These are phyloP conservation scores for Xylariaceae sp. DNA, from an alignment of 2,329 filamentous ascomycete species.

Conservation along the genomic window DNA sequence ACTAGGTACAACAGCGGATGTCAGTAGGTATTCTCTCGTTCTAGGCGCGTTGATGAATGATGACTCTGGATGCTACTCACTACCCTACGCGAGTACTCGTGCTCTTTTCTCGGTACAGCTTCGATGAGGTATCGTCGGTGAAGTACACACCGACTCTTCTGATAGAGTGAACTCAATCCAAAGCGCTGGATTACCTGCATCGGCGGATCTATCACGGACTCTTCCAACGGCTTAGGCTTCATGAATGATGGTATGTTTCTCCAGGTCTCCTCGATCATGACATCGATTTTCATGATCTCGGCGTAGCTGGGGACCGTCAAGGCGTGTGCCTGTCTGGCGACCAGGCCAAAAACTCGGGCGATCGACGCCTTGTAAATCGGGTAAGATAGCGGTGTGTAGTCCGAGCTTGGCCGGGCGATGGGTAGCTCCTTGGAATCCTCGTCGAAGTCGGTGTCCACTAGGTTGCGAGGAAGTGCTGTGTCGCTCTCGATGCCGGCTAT, in stretches of 20 bases:
- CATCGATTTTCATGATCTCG: slow-evolving; percentile 54
- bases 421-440: slow-evolving; percentile 59
- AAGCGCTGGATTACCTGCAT: slow-evolving; percentile 55
- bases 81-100: slow-evolving; percentile 54
- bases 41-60: no score
- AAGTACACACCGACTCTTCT: slow-evolving; percentile 59
- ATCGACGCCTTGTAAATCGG: slow-evolving; percentile 55
- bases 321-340: slow-evolving; percentile 53
- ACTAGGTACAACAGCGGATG: no score
- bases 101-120: slow-evolving; percentile 44
- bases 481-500: slow-evolving; percentile 66
- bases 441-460: slow-evolving; percentile 67
- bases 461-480: slow-evolving; percentile 61
- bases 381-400: slow-evolving; percentile 63
- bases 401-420: slow-evolving; percentile 55
- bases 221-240: slow-evolving; percentile 50
- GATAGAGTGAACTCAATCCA: slow-evolving; percentile 54
- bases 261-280: slow-evolving; percentile 49
- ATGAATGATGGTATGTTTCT: slow-evolving; percentile 50
- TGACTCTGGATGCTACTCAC: no score
- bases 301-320: slow-evolving; percentile 50
- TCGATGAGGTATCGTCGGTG: slow-evolving; percentile 57
- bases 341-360: slow-evolving; percentile 51
- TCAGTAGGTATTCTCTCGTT: no score
- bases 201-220: slow-evolving; percentile 52